Evolutionary conservation across 1,284 basidiomycete genomes (phyloP).

Genomic region (Moesziomyces parantarcticus): DNA sequence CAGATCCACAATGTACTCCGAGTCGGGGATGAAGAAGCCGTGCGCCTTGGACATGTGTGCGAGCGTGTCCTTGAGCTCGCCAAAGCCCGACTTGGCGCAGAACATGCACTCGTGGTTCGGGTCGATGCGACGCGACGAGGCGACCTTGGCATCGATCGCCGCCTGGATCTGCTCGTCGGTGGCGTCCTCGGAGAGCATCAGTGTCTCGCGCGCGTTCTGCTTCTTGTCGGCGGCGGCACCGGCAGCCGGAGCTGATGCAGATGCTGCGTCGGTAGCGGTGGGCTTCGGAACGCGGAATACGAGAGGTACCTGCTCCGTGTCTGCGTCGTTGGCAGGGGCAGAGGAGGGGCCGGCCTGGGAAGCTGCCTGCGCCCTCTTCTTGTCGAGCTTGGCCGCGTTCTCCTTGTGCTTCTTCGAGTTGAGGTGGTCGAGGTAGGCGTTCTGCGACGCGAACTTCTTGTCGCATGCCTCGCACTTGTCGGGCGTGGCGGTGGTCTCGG

Average conservation of each 20-base stretch:
- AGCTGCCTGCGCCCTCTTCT: slow-evolving; percentile 9
- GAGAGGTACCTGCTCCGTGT: slow-evolving; percentile 30
- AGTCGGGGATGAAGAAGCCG: slow-evolving; percentile 96
- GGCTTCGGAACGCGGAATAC: slow-evolving; percentile 44
- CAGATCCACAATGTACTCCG: slow-evolving; percentile 86
- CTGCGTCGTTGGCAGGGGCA: slow-evolving; percentile 2
- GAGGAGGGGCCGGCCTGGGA: slow-evolving; percentile 3
- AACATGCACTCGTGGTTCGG: slow-evolving; percentile 74
- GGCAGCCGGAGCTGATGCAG: slow-evolving; percentile 13
- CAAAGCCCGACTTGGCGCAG: slow-evolving; percentile 75
- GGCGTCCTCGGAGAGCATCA: slow-evolving; percentile 48
- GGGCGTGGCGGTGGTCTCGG: slow-evolving; percentile 24
- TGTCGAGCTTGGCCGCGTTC: slow-evolving; percentile 73
- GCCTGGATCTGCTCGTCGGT: slow-evolving; percentile 62
- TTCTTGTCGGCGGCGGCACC: slow-evolving; percentile 29
- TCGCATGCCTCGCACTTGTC: slow-evolving; percentile 70
- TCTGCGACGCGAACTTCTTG: slow-evolving; percentile 88
- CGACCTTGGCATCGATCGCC: slow-evolving; percentile 59
- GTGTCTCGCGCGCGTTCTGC: slow-evolving; percentile 31
- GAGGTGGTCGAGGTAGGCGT: slow-evolving; percentile 87
- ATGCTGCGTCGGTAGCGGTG: background rate
- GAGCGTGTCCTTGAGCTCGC: slow-evolving; percentile 77
- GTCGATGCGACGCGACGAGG: slow-evolving; percentile 60
- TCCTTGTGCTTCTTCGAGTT: slow-evolving; percentile 92
- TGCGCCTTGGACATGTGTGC: slow-evolving; percentile 87